Evolutionary conservation across 345 rosid species (phyloP), one percentile per base, ranked within the genome.

Genomic region (Pugionium dolabratum): DNA sequence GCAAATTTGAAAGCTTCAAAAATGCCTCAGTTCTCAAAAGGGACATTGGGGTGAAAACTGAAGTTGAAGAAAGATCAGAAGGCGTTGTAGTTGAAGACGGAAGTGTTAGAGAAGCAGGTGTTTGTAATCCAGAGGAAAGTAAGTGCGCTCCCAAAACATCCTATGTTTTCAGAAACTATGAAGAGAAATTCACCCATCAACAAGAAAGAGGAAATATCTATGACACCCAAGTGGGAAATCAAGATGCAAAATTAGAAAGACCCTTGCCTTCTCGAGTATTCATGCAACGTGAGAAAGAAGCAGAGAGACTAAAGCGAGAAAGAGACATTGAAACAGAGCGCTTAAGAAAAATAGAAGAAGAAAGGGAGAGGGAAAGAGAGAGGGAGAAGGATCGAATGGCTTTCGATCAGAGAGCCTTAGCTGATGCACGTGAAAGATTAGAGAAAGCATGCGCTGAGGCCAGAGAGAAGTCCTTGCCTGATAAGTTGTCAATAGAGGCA

Each of bases 341-440:
- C 18, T 80, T 86, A 48, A 81, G 85, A 78, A 90, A 79, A 84
- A 64, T 85, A 40, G 96, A 94, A 70, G 97, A 85, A 76, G 90
- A 88, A 78, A 83, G 78, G 74, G 99, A 94, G 62, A 88, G 95
- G 73, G 93, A 87, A 66, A 86, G 90, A 70, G 97, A 94, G 62
- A 85, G 95, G 67, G 99, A 88, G 73, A 90, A 94, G 71, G 99
- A 94, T 65, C 86, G 93, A 78, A 90, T 94, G 96, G 91, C 88
- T 41, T 86, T 90, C 39, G 95, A 94, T 62, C 87, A 83, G 71
- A 86, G 91, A 79, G 84, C 91, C 48, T 71, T 88, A 62, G 81
- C 85, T 41, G 97, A 88, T 72, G 95, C 96, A 44, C 92, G 96
- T 39, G 99, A 88, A 77, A 86, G 96, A 80, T 77, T 88, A 53